Percentiles rank a stretch among this genome's conserved stretches.
phyloP scores from a whole-genome alignment of 2,329 filamentous ascomycete genomes.

The Fusarium tjaetaba region DNA sequence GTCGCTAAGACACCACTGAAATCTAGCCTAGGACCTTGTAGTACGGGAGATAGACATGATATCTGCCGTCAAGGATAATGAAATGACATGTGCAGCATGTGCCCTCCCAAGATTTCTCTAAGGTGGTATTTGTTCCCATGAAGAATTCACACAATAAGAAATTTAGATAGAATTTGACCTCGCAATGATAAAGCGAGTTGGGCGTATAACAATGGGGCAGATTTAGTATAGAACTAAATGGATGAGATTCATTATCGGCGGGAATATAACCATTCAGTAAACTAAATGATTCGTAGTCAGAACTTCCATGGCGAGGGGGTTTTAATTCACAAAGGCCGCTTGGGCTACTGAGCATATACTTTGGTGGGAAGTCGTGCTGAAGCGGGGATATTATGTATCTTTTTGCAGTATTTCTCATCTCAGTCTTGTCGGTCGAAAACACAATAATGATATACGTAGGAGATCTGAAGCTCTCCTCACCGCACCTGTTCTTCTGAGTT shows the following conservation, averaged over 20 bases:
- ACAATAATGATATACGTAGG: too few relatives aligned
- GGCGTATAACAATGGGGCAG: accelerated
- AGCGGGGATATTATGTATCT: background rate
- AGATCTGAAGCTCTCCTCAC: background rate
- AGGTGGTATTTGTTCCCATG: accelerated
- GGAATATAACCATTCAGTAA: too few relatives aligned
- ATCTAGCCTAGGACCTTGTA: too few relatives aligned
- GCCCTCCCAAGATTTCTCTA: accelerated
- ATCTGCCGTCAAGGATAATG: too few relatives aligned
- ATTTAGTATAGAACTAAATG: background rate
- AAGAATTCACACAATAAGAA: background rate
- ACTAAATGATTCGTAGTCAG: too few relatives aligned
- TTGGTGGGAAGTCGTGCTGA: background rate
- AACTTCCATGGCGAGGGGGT: background rate
- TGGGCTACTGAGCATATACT: background rate
- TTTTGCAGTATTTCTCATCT: background rate
- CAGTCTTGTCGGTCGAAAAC: background rate
- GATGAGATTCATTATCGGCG: accelerated
- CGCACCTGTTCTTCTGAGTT: accelerated
- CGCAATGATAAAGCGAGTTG: accelerated
- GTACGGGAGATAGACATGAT: too few relatives aligned
- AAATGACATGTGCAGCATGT: accelerated
- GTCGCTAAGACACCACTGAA: too few relatives aligned
- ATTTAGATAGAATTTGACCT: accelerated
- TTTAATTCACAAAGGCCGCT: accelerated